Conservation (phyloP, 2,329 filamentous ascomycete species). For the Trichocomaceae sp. region DNA sequence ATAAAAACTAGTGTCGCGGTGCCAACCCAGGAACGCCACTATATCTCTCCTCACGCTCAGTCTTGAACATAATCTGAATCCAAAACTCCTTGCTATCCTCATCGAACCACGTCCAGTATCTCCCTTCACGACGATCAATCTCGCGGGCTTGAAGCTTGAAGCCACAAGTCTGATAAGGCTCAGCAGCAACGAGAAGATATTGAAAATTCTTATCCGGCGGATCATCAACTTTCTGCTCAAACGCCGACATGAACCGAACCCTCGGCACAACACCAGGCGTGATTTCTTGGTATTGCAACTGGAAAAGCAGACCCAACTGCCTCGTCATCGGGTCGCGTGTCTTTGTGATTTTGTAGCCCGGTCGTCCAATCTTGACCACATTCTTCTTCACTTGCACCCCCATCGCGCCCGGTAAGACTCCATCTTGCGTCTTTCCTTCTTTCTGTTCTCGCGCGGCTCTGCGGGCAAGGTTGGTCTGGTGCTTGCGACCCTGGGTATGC, state of each 20-base stretch:
- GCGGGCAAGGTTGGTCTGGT: slow-evolving; percentile 95
- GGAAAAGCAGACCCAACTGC: slow-evolving; percentile 89
- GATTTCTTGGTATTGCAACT: slow-evolving; percentile 92
- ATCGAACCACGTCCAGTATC: slow-evolving; percentile 93
- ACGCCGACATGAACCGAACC: slow-evolving; percentile 96
- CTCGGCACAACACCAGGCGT: slow-evolving; percentile 66
- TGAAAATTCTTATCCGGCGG: slow-evolving; percentile 86
- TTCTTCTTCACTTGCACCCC: slow-evolving; percentile 74
- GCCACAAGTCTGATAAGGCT: slow-evolving; percentile 94
- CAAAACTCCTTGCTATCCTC: slow-evolving; percentile 94
- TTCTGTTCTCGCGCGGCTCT: slow-evolving; percentile 93
- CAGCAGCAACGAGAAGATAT: slow-evolving; percentile 88
- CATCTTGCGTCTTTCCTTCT: slow-evolving; percentile 63
- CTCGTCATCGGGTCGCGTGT: slow-evolving; percentile 79
- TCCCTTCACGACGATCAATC: slow-evolving; percentile 79
- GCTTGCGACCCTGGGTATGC: slow-evolving; percentile 96
- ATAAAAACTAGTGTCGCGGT: slow-evolving; percentile 32
- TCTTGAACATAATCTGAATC: slow-evolving; percentile 97
- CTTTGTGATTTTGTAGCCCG: slow-evolving; percentile 98
- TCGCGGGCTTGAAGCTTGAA: slow-evolving; percentile 95
- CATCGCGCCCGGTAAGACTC: slow-evolving; percentile 65
- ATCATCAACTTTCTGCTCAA: slow-evolving; percentile 90
- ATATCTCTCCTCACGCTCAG: slow-evolving; percentile 89
- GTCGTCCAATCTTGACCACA: slow-evolving; percentile 87
- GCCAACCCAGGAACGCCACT: slow-evolving; percentile 60